Evolutionary conservation across 2,329 filamentous ascomycete genomes (phyloP).

Genomic region (Fusarium albosuccineum): DNA sequence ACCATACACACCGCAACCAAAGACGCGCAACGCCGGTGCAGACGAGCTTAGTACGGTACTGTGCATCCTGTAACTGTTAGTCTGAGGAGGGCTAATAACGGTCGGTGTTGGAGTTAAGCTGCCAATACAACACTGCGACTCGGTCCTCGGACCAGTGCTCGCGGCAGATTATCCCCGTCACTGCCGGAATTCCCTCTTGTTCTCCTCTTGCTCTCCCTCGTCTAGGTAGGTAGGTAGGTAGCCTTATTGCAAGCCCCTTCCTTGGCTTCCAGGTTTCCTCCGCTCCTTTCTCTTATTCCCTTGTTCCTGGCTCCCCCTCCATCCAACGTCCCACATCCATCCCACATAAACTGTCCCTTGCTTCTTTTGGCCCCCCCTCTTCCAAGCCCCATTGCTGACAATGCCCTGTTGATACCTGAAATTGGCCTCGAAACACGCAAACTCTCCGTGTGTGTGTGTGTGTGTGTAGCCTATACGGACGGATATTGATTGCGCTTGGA

Average conservation of each 20-base stretch:
- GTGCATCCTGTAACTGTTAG: too few species aligned
- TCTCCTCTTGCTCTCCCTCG: background rate
- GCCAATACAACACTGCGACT: background rate
- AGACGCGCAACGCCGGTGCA: slow-evolving; percentile 17
- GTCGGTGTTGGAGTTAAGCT: background rate
- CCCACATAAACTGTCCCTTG: slow-evolving; percentile 35
- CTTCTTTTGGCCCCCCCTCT: slow-evolving; percentile 29
- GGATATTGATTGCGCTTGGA: background rate
- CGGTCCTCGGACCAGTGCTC: background rate
- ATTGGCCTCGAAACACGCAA: slow-evolving; percentile 18
- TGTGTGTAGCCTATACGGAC: background rate
- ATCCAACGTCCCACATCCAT: slow-evolving; percentile 22
- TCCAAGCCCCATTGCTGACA: slow-evolving; percentile 15
- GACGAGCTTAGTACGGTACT: too few species aligned
- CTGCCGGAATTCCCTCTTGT: slow-evolving; percentile 21
- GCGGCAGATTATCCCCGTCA: background rate
- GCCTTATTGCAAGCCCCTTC: slow-evolving; percentile 4
- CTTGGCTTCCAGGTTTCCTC: background rate
- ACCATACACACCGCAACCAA: slow-evolving; percentile 19
- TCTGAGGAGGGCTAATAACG: background rate
- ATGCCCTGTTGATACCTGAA: slow-evolving; percentile 25
- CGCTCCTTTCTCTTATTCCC: slow-evolving; percentile 35
- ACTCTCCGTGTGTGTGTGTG: background rate
- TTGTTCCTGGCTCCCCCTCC: slow-evolving; percentile 32
- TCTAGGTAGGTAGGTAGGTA: background rate